These are phyloP conservation scores for Ogataea paraovalis DNA, from an alignment of 805 yeast species.

Conservation along the genomic window DNA sequence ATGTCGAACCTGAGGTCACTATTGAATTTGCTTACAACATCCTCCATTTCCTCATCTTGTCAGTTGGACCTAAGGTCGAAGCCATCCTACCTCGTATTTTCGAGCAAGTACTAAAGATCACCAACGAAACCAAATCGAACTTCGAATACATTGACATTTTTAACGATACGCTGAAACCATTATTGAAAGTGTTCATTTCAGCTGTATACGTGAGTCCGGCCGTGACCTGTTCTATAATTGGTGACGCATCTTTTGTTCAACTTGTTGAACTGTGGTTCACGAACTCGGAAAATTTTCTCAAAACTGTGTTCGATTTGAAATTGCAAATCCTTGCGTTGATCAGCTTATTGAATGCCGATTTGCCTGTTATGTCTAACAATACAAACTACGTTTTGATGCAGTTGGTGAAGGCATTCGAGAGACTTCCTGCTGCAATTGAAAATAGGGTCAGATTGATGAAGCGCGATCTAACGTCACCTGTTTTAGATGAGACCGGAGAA, in stretches of 20 bases:
- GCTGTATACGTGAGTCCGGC: conserved; percentile 37
- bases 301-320: conserved; percentile 54
- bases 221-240: conserved; percentile 35
- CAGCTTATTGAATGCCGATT: conserved; percentile 37
- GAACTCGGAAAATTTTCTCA: conserved; percentile 39
- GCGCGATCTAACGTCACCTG: conserved; percentile 32
- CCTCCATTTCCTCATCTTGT: conserved; percentile 10
- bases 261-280: conserved; percentile 48
- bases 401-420: conserved; percentile 38
- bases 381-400: conserved; percentile 27
- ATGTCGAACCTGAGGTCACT: conserved; percentile 12
- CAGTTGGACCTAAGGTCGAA: conserved; percentile 14
- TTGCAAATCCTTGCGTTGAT: conserved; percentile 46
- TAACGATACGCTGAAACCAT: conserved; percentile 18
- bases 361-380: conserved; percentile 21
- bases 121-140: conserved; percentile 29
- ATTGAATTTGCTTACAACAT: conserved; percentile 20
- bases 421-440: conserved; percentile 46
- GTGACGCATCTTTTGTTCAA: conserved; percentile 34
- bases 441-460: conserved; percentile 42
- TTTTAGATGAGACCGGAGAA: conserved; percentile 32
- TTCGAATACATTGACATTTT: conserved; percentile 16
- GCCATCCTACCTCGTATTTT: conserved; percentile 15
- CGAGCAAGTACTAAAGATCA: conserved; percentile 21
- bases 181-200: conserved; percentile 41